These are phyloP conservation scores for Polychaeton citri DNA, from an alignment of 2,329 filamentous ascomycete genomes.

Conservation along the genomic window DNA sequence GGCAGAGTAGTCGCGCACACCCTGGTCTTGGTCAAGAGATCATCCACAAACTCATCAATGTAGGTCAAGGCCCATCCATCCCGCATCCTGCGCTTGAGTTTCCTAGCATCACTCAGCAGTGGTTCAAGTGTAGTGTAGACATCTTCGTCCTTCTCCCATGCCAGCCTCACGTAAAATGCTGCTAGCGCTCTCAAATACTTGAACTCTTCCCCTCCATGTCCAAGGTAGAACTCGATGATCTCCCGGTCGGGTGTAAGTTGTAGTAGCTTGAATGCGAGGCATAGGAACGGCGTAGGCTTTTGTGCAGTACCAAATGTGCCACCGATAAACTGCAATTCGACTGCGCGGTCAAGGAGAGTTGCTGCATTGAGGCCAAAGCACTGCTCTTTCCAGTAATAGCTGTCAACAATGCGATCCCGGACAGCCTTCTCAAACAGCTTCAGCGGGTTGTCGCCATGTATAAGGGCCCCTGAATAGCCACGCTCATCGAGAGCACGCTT, in stretches of 20 bases:
- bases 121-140: slow-evolving; percentile 74
- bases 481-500: slow-evolving; percentile 72
- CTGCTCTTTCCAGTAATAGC: slow-evolving; percentile 97
- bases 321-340: slow-evolving; percentile 70
- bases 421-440: slow-evolving; percentile 92
- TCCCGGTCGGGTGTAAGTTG: slow-evolving; percentile 72
- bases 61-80: slow-evolving; percentile 63
- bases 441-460: slow-evolving; percentile 87
- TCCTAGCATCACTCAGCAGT: slow-evolving; percentile 67
- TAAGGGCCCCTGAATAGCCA: slow-evolving; percentile 60
- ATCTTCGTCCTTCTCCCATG: slow-evolving; percentile 67
- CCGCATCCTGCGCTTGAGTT: slow-evolving; percentile 64
- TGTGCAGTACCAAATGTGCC: slow-evolving; percentile 77
- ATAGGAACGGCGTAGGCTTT: slow-evolving; percentile 84
- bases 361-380: slow-evolving; percentile 86
- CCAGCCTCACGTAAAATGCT: slow-evolving; percentile 84
- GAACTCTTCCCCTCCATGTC: slow-evolving; percentile 56
- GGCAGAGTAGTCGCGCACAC: slow-evolving; percentile 85
- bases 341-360: slow-evolving; percentile 74
- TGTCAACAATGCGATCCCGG: slow-evolving; percentile 86
- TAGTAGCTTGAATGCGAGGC: slow-evolving; percentile 85
- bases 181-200: slow-evolving; percentile 80
- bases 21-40: slow-evolving; percentile 74
- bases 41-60: slow-evolving; percentile 89
- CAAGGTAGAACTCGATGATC: slow-evolving; percentile 67